phyloP scores from a whole-genome alignment of 345 rosid species.

The Lepidium africanum region DNA sequence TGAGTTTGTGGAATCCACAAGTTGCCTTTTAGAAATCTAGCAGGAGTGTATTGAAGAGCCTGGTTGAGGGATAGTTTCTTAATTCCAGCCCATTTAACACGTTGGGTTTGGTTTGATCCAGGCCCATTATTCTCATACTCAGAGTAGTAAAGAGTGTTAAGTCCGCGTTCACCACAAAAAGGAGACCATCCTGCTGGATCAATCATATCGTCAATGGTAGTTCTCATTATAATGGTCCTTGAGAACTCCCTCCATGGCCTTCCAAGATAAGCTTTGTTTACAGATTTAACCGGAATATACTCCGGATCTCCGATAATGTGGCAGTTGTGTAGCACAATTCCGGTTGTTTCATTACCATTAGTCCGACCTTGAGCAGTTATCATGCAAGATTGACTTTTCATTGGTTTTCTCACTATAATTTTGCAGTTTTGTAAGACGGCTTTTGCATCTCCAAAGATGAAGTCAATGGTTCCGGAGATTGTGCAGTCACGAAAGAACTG shows the following conservation, averaged over 20 bases:
- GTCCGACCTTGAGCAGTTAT: slow-evolving; percentile 22
- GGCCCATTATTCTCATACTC: slow-evolving; percentile 35
- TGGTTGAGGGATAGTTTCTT: slow-evolving; percentile 20
- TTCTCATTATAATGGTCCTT: slow-evolving; percentile 45
- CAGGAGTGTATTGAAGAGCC: slow-evolving; percentile 28
- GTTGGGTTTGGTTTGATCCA: slow-evolving; percentile 12
- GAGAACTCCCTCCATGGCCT: slow-evolving; percentile 63
- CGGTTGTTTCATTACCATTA: not conserved
- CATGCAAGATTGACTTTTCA: slow-evolving; percentile 9
- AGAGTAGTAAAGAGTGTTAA: slow-evolving; percentile 40
- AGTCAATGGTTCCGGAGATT: slow-evolving; percentile 22
- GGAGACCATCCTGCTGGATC: slow-evolving; percentile 58
- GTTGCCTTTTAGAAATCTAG: slow-evolving; percentile 30
- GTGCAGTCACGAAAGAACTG: slow-evolving; percentile 26
- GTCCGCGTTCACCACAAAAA: slow-evolving; percentile 35
- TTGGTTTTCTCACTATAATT: slow-evolving; percentile 14
- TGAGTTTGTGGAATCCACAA: slow-evolving; percentile 40
- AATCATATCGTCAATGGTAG: slow-evolving; percentile 37
- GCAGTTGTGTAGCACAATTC: slow-evolving; percentile 10
- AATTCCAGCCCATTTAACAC: slow-evolving; percentile 22
- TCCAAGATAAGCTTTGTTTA: slow-evolving; percentile 45
- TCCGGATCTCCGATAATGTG: slow-evolving; percentile 18
- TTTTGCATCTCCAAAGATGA: slow-evolving; percentile 25
- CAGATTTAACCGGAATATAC: not conserved
- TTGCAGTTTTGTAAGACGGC: slow-evolving; percentile 11